Evolutionary conservation across 768 basidiomycete species (phyloP), one percentile per base, ranked within the genome.

Genomic region (Cantharellus anzutake): DNA sequence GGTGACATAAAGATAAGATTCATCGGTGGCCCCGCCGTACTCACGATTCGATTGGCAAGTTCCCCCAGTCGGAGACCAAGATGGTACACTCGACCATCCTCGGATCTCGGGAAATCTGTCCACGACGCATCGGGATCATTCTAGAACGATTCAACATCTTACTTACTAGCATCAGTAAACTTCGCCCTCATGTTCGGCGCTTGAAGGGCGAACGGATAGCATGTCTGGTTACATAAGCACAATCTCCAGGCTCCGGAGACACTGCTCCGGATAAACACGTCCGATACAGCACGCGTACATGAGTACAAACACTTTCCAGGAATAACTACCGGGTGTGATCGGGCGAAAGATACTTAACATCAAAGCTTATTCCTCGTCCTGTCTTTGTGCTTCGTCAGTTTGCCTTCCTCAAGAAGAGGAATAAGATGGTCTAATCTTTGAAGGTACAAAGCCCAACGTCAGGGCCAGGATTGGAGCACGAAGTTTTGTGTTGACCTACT

Each of bases 1-100:
- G 38, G 16, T 4, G 3, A 3, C 14, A n/a, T 38, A 5, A 57
- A 48, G 35, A 16, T 5, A 40, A 44, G 29, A 48, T 11, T 11
- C 29, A 11, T 48, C 11, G 11, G 44, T 29, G 29, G 44, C 44
- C 44, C 29, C 44, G 11, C 44, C 44, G 44, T 48, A 48, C 20
- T 29, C 20, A 29, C 83, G 63, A 89, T 83, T 60, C 84, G 78
- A 69, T 87, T 87, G 48, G 86, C 83, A 11, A 90, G 81, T 68
- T 90, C 84, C 44, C 87, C 84, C 44, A 78, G 73, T 52, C 79
- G 75, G 63, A 88, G 70, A 42, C 84, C 86, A 37, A 88, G 77
- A 70, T 88, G 86, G 70, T 88, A 88, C 52, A 86, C 84, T 58
- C 83, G 81, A 56, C 76, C 76, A 67, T 84, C 83, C 55, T 74